Evolutionary conservation across 1,139 yeast species (phyloP), one percentile per base, ranked within the genome.

Genomic region (Yamadazyma conglobata): DNA sequence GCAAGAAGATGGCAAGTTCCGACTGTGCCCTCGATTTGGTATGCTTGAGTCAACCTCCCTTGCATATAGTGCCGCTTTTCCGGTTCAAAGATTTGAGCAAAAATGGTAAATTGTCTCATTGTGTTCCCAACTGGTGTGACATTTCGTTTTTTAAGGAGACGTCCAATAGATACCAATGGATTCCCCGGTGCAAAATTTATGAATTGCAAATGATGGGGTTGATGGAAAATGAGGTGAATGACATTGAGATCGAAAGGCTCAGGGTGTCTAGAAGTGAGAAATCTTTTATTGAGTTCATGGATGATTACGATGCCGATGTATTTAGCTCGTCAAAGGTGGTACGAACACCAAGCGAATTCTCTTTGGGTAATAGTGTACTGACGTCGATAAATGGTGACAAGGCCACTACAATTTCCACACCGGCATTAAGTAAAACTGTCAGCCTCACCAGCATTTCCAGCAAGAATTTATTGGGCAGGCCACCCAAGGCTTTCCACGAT

Each of bases 141-240:
- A 81, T 89, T 10, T 86, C 95, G 1, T 91, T 83, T 48, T 91
- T 93, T 82, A 76, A 73, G 33, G 85, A 79, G 20, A 44, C 47
- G 12, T 42, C 58, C 9, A 52, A 65, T n/a, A 62, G 54, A 12
- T 67, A 68, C 24, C 85, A 81, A 44, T 91, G 97, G 96, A 74
- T 82, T 16, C 96, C 98, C 1, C 66, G 94, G 20, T 88, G 96
- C 55, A 88, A 87, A 49, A 88, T 93, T 29, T 89, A 91, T 53
- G 97, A 89, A 47, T 60, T 93, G 14, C 98, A 91, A 54, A 93
- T 91, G 97, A 89, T 89, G 95, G 98, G 97, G 0, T 76, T 89
- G 5, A 87, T 89, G 82, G 97, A 89, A 46, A 86, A 84, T 45
- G 96, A 89, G 48, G 67, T 79, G 30, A 77, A 77, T 42, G 74